A percentile compares a stretch with the other conserved stretches of the same genome.
Conservation (phyloP, 768 basidiomycete species). For the Nevesoporus exiguus region DNA sequence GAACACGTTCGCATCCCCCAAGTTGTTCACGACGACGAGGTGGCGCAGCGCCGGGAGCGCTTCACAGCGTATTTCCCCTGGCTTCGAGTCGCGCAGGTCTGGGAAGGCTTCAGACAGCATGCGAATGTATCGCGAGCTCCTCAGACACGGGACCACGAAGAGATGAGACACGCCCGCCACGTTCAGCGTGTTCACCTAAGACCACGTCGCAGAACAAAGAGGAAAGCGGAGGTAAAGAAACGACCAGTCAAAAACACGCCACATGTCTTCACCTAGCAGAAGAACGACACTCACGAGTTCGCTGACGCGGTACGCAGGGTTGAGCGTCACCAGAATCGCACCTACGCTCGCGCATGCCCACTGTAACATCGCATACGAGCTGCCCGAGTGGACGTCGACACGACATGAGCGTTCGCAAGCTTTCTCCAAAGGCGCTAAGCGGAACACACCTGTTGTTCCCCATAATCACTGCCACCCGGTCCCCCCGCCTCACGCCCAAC, state of each 20-base stretch:
- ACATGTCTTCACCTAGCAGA: neutral
- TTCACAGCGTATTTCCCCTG: slow-evolving; percentile 56
- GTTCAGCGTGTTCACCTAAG: slow-evolving; percentile 58
- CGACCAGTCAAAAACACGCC: too few species aligned
- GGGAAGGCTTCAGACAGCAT: slow-evolving; percentile 59
- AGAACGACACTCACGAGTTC: slow-evolving; percentile 54
- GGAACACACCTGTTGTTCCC: slow-evolving; percentile 79
- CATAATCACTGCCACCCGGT: slow-evolving; percentile 75
- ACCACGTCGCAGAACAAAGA: neutral
- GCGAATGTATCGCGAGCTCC: slow-evolving; percentile 59
- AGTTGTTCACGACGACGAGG: slow-evolving; percentile 66
- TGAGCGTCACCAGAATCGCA: slow-evolving; percentile 79
- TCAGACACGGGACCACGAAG: slow-evolving; percentile 67
- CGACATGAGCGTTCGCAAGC: neutral
- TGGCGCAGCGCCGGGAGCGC: slow-evolving; percentile 60
- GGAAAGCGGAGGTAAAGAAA: too few species aligned
- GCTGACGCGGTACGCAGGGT: slow-evolving; percentile 70
- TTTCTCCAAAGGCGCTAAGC: too few species aligned
- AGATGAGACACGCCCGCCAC: slow-evolving; percentile 66
- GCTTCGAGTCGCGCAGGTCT: slow-evolving; percentile 44
- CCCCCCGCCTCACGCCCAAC: slow-evolving; percentile 71
- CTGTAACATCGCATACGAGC: slow-evolving; percentile 76
- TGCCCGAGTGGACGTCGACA: slow-evolving; percentile 25
- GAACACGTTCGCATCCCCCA: slow-evolving; percentile 38
- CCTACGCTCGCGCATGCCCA: slow-evolving; percentile 86